Percentiles rank a stretch among this genome's conserved stretches.
phyloP scores from a whole-genome alignment of 805 yeast species.

The Wickerhamiella kurtzmanii region DNA sequence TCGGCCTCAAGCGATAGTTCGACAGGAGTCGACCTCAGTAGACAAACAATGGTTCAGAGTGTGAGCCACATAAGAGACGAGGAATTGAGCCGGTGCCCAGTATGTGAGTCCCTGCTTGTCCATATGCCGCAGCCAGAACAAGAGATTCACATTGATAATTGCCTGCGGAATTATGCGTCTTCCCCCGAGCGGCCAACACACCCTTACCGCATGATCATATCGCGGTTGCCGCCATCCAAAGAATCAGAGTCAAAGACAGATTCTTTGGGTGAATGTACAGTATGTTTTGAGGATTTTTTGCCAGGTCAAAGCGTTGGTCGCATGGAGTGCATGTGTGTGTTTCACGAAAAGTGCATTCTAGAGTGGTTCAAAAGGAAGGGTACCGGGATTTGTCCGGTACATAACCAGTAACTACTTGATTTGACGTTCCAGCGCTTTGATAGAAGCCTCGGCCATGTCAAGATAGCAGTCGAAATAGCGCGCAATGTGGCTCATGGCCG shows the following conservation, averaged over 20 bases:
- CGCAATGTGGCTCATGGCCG: background rate
- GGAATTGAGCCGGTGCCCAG: slow-evolving; percentile 28
- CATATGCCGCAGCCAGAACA: slow-evolving; percentile 27
- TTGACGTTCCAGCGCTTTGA: background rate
- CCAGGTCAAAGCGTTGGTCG: slow-evolving; percentile 87
- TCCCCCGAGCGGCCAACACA: slow-evolving; percentile 18
- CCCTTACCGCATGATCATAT: slow-evolving; percentile 73
- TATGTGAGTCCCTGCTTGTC: slow-evolving; percentile 25
- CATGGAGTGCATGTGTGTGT: slow-evolving; percentile 85
- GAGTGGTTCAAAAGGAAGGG: slow-evolving; percentile 85
- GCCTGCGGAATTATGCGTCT: slow-evolving; percentile 41
- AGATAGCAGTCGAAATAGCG: background rate
- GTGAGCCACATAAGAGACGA: slow-evolving; percentile 16
- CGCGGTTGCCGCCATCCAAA: slow-evolving; percentile 26
- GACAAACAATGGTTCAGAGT: slow-evolving; percentile 17
- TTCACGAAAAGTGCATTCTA: slow-evolving; percentile 81
- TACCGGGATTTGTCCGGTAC: slow-evolving; percentile 78
- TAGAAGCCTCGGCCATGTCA: background rate
- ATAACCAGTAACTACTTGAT: slow-evolving; percentile 24
- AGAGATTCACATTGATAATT: slow-evolving; percentile 57
- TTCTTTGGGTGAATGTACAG: slow-evolving; percentile 78
- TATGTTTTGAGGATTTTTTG: slow-evolving; percentile 76
- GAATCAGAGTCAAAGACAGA: slow-evolving; percentile 20
- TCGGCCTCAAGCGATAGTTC: slow-evolving; percentile 5
- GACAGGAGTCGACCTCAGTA: background rate